Conservation (phyloP, 768 basidiomycete genomes). For the Suillus variegatus region DNA sequence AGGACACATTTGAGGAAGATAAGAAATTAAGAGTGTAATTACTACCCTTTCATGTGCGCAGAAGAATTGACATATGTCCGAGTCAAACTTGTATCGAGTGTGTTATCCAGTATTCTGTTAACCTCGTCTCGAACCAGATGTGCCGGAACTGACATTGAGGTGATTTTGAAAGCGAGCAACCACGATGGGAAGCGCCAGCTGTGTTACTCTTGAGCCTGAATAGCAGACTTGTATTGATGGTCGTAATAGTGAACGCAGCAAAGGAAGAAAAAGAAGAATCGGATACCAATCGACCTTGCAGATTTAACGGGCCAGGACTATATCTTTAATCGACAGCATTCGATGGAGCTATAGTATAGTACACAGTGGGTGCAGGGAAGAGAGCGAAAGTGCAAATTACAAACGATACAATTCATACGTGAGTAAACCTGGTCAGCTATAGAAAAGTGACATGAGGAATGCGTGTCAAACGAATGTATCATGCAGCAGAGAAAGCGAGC, state of each 20-base stretch:
- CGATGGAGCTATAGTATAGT: background rate
- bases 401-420: background rate
- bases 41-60: background rate
- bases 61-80: background rate
- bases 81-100: background rate
- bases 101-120: background rate
- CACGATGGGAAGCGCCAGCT: background rate
- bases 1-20: conserved; percentile 47
- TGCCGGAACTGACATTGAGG: background rate
- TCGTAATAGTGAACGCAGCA: background rate
- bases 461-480: background rate
- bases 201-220: background rate
- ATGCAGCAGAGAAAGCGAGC: background rate
- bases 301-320: background rate
- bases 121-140: background rate
- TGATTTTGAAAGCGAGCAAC: background rate
- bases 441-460: background rate
- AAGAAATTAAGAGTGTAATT: conserved; percentile 14
- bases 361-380: background rate
- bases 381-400: background rate
- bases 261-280: background rate
- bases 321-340: background rate
- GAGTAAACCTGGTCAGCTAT: background rate
- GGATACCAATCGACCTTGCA: background rate
- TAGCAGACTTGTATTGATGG: background rate